A percentile compares a stretch with the other conserved stretches of the same genome.
Conservation (phyloP, 192 early-diverging fungal genomes). For the Backusella liffmaniae region DNA sequence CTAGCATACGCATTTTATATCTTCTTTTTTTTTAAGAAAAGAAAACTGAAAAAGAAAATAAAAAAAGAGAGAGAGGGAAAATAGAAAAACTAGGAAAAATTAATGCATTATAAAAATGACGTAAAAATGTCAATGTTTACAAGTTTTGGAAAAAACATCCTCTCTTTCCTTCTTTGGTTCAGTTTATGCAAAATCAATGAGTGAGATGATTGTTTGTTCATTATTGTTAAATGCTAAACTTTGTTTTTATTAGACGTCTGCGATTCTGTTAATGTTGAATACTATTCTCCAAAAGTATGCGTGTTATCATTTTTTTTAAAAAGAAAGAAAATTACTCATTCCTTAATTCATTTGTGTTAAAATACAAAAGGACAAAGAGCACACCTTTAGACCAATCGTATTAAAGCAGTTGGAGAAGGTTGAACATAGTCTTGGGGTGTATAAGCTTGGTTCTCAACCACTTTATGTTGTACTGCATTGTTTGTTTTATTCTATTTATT, state of each 20-base stretch:
- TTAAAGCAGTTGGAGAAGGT: neutral
- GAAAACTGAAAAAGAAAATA: neutral
- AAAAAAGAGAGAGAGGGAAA: slow-evolving; percentile 13
- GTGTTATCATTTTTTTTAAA: too few species aligned
- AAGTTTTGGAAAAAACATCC: slow-evolving; percentile 7
- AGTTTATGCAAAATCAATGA: neutral
- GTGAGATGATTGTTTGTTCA: neutral
- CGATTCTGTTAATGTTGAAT: neutral
- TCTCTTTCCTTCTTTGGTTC: neutral
- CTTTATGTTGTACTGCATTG: neutral
- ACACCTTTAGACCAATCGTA: neutral
- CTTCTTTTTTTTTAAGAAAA: neutral
- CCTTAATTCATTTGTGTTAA: neutral
- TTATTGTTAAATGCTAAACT: neutral
- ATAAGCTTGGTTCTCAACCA: neutral
- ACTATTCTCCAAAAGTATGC: too few species aligned
- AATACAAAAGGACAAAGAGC: neutral
- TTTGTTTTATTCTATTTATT: neutral
- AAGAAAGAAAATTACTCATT: too few species aligned
- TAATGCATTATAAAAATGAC: slow-evolving; percentile 6
- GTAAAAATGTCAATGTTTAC: neutral
- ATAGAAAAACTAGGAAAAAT: slow-evolving; percentile 5
- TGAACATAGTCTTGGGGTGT: neutral
- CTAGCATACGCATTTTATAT: neutral
- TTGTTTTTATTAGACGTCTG: neutral